Percentiles rank a stretch among this genome's conserved stretches.
These are phyloP conservation scores for Leersia perrieri DNA, from an alignment of 176 grass and related monocot genomes.

Conservation along the genomic window DNA sequence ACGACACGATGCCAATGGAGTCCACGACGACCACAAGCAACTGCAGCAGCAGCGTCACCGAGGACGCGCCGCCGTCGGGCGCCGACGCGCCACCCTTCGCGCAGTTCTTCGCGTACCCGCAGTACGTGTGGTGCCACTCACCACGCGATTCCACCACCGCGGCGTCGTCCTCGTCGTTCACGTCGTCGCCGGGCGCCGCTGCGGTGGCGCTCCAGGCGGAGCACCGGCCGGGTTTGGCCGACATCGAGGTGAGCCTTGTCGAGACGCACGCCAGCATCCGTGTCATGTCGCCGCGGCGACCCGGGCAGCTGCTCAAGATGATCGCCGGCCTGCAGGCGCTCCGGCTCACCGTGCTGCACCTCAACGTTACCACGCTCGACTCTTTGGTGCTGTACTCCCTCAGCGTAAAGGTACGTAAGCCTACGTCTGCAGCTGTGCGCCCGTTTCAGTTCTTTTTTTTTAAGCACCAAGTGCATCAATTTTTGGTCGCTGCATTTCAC, in stretches of 20 bases:
- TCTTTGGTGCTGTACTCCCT: slow-evolving; percentile 68
- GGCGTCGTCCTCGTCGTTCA: background rate
- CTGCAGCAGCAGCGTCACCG: slow-evolving; percentile 48
- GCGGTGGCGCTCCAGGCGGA: background rate
- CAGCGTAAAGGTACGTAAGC: slow-evolving; percentile 65
- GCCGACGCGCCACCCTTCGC: slow-evolving; percentile 55
- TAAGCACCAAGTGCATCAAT: background rate
- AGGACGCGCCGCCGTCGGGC: slow-evolving; percentile 30
- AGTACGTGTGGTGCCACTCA: slow-evolving; percentile 76
- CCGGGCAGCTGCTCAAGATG: slow-evolving; percentile 65
- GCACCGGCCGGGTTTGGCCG: slow-evolving; percentile 53
- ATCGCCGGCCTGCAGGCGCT: slow-evolving; percentile 63
- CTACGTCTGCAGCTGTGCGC: background rate
- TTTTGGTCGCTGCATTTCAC: background rate
- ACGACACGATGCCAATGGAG: slow-evolving; percentile 15
- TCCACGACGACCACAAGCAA: slow-evolving; percentile 32
- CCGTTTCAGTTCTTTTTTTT: background rate
- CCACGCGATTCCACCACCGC: slow-evolving; percentile 35
- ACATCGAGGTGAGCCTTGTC: slow-evolving; percentile 84
- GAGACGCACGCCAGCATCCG: slow-evolving; percentile 88
- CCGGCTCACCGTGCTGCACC: slow-evolving; percentile 68
- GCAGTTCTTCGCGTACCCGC: slow-evolving; percentile 86
- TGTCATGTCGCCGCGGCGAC: slow-evolving; percentile 54
- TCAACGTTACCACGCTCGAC: slow-evolving; percentile 71
- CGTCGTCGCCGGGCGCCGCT: background rate